These are phyloP conservation scores for Lactarius hatsudake DNA, from an alignment of 768 basidiomycete species.

Conservation along the genomic window DNA sequence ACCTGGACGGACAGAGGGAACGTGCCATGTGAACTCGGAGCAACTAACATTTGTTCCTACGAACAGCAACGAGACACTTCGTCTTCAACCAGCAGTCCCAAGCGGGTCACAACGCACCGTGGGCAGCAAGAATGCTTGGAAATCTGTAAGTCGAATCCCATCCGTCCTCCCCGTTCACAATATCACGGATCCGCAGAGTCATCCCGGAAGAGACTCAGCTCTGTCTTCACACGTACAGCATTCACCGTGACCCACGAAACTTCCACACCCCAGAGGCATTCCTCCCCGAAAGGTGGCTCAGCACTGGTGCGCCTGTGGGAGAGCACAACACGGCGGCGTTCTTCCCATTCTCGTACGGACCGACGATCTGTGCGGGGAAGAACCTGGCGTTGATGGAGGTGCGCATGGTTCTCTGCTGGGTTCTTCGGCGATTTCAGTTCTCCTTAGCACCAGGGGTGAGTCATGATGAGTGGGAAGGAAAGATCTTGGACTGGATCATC, in stretches of 20 bases:
- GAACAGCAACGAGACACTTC: no score
- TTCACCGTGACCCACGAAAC: conserved; percentile 3
- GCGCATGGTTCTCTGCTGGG: conserved; percentile 3
- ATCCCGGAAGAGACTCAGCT: conserved; percentile 6
- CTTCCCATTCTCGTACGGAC: conserved; percentile 29
- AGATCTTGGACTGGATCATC: not conserved
- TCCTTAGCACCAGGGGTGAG: not conserved
- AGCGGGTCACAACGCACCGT: not conserved
- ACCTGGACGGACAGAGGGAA: no score
- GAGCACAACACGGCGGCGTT: conserved; percentile 19
- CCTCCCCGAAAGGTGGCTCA: conserved; percentile 1
- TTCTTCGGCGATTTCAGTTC: not conserved
- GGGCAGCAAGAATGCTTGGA: not conserved
- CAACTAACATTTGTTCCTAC: no score
- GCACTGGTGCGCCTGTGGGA: not conserved
- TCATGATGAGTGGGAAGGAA: not conserved
- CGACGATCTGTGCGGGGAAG: conserved; percentile 27
- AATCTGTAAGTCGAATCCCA: not conserved
- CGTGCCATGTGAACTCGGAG: no score
- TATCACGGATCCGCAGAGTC: not conserved
- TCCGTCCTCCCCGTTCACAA: no score
- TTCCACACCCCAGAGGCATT: not conserved
- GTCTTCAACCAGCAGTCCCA: no score
- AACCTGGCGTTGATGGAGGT: conserved; percentile 26
- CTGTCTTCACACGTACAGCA: not conserved